These are phyloP conservation scores for Tagetes patula DNA, from an alignment of 129 eudicot species.

Conservation along the genomic window DNA sequence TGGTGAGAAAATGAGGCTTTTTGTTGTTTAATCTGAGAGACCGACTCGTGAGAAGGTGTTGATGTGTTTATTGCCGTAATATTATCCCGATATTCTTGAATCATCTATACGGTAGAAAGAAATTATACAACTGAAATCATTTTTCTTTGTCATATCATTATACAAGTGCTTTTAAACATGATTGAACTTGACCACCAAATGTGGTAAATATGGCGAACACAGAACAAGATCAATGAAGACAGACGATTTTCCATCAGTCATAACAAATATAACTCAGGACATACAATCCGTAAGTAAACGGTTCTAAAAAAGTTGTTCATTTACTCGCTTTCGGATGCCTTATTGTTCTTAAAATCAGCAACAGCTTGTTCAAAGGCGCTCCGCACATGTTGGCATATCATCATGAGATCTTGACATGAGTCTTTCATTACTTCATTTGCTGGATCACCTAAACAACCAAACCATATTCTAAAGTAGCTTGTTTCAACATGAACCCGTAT, in stretches of 20 bases:
- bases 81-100: neutral
- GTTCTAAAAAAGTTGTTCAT: neutral
- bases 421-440: slow-evolving; percentile 79
- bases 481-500: too few species aligned
- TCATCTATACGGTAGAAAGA: slow-evolving; percentile 5
- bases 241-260: too few species aligned
- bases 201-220: too few species aligned
- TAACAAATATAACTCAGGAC: too few species aligned
- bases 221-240: too few species aligned
- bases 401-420: slow-evolving; percentile 79
- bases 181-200: too few species aligned
- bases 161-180: too few species aligned
- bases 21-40: slow-evolving; percentile 33
- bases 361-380: slow-evolving; percentile 69
- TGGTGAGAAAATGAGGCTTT: slow-evolving; percentile 39
- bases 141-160: too few species aligned
- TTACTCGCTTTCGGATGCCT: slow-evolving; percentile 33
- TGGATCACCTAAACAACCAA: slow-evolving; percentile 60
- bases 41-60: slow-evolving; percentile 21
- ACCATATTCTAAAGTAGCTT: neutral
- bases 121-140: slow-evolving; percentile 22
- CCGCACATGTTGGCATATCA: slow-evolving; percentile 77
- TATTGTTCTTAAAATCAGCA: slow-evolving; percentile 47
- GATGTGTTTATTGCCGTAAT: slow-evolving; percentile 18
- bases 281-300: too few species aligned